These are phyloP conservation scores for Neopestalotiopsis rosae DNA, from an alignment of 2,329 filamentous ascomycete genomes.

Conservation along the genomic window DNA sequence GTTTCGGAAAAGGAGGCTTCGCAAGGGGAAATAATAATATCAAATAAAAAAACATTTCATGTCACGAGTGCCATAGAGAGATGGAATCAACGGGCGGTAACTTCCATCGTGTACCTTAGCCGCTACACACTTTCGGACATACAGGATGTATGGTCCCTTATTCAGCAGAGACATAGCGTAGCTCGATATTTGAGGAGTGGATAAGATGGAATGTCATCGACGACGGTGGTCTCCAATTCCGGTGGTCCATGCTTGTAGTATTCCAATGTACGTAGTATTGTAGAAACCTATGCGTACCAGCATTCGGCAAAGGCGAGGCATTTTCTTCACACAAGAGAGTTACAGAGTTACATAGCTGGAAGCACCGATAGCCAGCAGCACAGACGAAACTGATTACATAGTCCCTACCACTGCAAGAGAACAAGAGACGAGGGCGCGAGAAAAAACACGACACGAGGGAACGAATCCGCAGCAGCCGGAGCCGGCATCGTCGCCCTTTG, in stretches of 20 bases:
- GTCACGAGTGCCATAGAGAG: background rate
- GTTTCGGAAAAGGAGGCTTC: no score
- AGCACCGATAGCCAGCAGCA: background rate
- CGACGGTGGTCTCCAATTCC: background rate
- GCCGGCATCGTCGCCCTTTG: conserved; percentile 14
- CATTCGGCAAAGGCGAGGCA: conserved; percentile 2
- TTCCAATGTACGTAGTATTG: no score
- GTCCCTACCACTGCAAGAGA: background rate
- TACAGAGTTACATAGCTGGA: background rate
- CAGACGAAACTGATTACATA: background rate
- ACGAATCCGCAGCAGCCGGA: conserved; percentile 11
- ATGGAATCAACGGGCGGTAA: background rate
- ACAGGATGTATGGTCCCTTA: background rate
- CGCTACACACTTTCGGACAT: background rate
- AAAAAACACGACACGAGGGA: background rate
- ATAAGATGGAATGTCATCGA: conserved; percentile 1
- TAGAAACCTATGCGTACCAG: no score
- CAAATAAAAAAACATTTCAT: background rate
- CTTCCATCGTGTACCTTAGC: background rate
- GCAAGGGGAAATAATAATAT: background rate
- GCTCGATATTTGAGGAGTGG: background rate
- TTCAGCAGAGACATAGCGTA: background rate
- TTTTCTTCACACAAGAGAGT: background rate
- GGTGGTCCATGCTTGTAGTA: background rate
- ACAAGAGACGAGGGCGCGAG: no score